These are phyloP conservation scores for Beauveria australis DNA, from an alignment of 2,329 filamentous ascomycete species.

Conservation along the genomic window DNA sequence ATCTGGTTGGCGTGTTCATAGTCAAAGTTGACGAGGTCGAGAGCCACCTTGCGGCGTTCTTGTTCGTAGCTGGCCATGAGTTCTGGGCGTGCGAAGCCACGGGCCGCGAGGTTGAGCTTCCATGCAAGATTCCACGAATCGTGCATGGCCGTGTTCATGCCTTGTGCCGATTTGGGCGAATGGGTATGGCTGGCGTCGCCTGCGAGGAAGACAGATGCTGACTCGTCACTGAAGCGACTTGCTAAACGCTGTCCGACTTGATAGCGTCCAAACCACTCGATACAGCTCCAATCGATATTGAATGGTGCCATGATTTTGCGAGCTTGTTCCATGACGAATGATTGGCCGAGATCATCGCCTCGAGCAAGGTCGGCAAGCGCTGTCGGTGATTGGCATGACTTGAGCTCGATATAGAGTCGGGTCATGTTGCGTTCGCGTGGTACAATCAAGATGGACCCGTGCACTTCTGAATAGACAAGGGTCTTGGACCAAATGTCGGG, in stretches of 20 bases:
- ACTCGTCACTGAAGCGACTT: constrained; percentile 56
- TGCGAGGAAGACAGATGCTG: constrained; percentile 57
- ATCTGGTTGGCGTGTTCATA: constrained; percentile 50
- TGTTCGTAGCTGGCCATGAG: constrained; percentile 54
- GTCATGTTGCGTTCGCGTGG: constrained; percentile 67
- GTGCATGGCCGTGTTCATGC: constrained; percentile 53
- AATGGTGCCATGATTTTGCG: constrained; percentile 53
- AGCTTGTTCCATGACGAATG: constrained; percentile 63
- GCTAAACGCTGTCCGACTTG: constrained; percentile 65
- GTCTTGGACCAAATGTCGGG: constrained; percentile 71
- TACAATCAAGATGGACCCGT: constrained; percentile 65
- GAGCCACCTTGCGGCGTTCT: constrained; percentile 54
- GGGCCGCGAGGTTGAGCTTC: constrained; percentile 44
- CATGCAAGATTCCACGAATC: constrained; percentile 55
- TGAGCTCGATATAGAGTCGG: constrained; percentile 52
- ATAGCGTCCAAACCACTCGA: constrained; percentile 67
- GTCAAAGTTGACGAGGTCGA: constrained; percentile 52
- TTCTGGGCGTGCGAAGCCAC: constrained; percentile 44
- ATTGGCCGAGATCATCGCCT: constrained; percentile 38
- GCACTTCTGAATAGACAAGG: constrained; percentile 56
- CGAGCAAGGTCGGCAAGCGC: constrained; percentile 25
- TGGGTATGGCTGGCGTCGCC: constrained; percentile 67
- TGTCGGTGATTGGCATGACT: constrained; percentile 32
- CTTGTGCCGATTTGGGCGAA: constrained; percentile 64
- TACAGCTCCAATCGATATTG: constrained; percentile 47